phyloP scores from a whole-genome alignment of 2,329 filamentous ascomycete genomes.

The Colletotrichum truncatum region DNA sequence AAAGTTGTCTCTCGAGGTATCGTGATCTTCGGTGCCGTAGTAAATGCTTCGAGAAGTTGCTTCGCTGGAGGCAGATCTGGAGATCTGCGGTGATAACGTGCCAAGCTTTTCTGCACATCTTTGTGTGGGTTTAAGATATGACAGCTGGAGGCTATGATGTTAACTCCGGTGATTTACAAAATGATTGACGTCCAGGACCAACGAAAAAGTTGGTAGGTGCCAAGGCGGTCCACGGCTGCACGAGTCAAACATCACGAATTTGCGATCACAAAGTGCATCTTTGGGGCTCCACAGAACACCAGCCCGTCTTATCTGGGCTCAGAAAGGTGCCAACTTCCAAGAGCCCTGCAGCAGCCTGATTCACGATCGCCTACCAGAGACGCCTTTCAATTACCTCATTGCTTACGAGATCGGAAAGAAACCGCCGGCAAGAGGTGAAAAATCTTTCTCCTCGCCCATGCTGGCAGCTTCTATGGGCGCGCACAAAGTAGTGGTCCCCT shows the following conservation, averaged over 20 bases:
- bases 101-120: slow-evolving; percentile 11
- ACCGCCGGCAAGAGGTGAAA: background rate
- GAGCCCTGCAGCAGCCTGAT: background rate
- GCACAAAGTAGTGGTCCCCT: background rate
- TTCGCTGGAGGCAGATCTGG: slow-evolving; percentile 5
- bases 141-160: background rate
- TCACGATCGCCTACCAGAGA: background rate
- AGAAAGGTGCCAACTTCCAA: background rate
- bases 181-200: background rate
- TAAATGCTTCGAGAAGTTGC: background rate
- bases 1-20: background rate
- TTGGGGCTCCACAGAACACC: slow-evolving; percentile 7
- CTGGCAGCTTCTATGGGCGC: background rate
- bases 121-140: background rate
- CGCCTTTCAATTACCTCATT: slow-evolving; percentile 7
- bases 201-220: slow-evolving; percentile 3
- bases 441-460: background rate
- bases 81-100: slow-evolving; percentile 1
- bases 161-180: background rate
- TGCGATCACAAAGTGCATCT: slow-evolving; percentile 13
- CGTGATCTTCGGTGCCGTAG: background rate
- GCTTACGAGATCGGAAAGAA: slow-evolving; percentile 4
- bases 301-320: background rate
- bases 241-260: slow-evolving; percentile 23
- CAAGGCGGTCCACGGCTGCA: background rate